These are phyloP conservation scores for Lactarius hengduanensis DNA, from an alignment of 768 basidiomycete species.

Conservation along the genomic window DNA sequence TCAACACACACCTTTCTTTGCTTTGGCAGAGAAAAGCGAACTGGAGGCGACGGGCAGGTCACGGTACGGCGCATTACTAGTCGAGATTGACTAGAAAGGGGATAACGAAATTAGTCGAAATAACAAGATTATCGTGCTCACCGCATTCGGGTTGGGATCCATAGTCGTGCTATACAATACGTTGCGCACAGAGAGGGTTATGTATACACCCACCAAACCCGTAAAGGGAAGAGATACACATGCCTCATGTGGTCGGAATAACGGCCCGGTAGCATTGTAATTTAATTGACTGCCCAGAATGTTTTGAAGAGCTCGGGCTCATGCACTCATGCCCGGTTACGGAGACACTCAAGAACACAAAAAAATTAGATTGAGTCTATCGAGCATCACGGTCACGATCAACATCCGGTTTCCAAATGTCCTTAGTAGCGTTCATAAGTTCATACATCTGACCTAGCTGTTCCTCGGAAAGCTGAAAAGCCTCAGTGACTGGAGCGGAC, in stretches of 20 bases:
- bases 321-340: too few relatives aligned
- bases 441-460: slow-evolving; percentile 94
- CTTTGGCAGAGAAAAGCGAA: slow-evolving; percentile 1
- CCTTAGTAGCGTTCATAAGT: slow-evolving; percentile 88
- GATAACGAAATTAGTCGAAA: not conserved
- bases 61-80: not conserved
- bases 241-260: not conserved
- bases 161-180: not conserved
- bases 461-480: slow-evolving; percentile 74
- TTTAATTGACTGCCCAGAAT: too few relatives aligned
- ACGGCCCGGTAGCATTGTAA: not conserved
- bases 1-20: not conserved
- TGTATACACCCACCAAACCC: not conserved
- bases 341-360: not conserved
- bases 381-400: not conserved
- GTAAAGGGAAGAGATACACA: not conserved
- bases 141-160: slow-evolving; percentile 9
- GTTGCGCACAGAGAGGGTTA: not conserved
- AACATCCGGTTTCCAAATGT: slow-evolving; percentile 71
- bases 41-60: not conserved
- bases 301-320: too few relatives aligned
- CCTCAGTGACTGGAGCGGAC: not conserved
- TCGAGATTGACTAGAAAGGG: slow-evolving; percentile 2
- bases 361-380: not conserved
- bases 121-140: not conserved